These are phyloP conservation scores for Backusella westeae DNA, from an alignment of 192 early-diverging fungal genomes.

Conservation along the genomic window DNA sequence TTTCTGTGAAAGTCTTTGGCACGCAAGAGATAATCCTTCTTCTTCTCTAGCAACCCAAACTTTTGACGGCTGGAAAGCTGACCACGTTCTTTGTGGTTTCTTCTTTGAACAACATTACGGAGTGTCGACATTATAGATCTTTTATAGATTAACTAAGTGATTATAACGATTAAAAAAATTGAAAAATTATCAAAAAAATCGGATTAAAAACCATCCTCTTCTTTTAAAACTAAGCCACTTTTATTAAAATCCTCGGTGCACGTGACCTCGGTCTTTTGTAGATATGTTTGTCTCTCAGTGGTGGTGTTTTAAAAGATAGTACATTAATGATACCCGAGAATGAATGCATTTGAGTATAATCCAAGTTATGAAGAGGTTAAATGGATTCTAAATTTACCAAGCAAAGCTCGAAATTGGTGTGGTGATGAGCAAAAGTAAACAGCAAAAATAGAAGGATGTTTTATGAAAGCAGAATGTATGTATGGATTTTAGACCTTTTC, in stretches of 20 bases:
- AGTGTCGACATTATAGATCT: constrained; percentile 56
- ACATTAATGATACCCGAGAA: too few relatives aligned
- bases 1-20: constrained; percentile 88
- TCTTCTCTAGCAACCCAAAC: constrained; percentile 90
- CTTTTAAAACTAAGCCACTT: neutral
- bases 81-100: constrained; percentile 87
- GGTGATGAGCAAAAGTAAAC: too few relatives aligned
- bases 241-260: neutral
- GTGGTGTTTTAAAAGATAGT: too few relatives aligned
- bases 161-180: neutral
- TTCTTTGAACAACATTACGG: constrained; percentile 80
- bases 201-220: neutral
- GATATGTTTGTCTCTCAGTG: too few relatives aligned
- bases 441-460: too few relatives aligned
- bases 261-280: neutral
- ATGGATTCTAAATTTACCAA: too few relatives aligned
- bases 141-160: neutral
- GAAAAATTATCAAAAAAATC: neutral
- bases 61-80: constrained; percentile 63
- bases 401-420: too few relatives aligned
- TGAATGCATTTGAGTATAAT: too few relatives aligned
- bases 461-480: too few relatives aligned
- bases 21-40: constrained; percentile 97
- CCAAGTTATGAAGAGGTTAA: too few relatives aligned
- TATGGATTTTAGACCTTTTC: too few relatives aligned